Percentiles rank a stretch among this genome's conserved stretches.
These are phyloP conservation scores for Priceomyces haplophilus DNA, from an alignment of 805 yeast species.

Conservation along the genomic window DNA sequence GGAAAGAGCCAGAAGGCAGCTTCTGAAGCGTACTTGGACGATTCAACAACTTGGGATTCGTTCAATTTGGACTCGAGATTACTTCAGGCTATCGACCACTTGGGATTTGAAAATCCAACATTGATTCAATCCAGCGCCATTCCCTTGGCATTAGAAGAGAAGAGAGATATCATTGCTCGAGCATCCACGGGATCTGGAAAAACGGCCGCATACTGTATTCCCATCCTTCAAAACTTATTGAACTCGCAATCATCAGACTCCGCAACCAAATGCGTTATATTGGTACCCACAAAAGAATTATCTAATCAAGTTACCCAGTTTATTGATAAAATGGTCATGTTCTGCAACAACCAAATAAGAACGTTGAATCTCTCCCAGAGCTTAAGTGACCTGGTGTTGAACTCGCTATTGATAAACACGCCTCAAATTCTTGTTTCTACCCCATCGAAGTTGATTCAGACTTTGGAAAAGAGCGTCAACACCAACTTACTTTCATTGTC, in stretches of 20 bases:
- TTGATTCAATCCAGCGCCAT: conserved; percentile 88
- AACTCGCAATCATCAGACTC: conserved; percentile 31
- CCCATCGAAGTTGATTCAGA: conserved; percentile 68
- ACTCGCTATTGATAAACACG: conserved; percentile 62
- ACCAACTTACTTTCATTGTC: conserved; percentile 48
- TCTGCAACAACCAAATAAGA: conserved; percentile 64
- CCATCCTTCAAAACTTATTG: conserved; percentile 76
- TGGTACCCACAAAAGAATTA: conserved; percentile 92
- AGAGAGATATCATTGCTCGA: conserved; percentile 87
- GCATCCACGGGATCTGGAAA: conserved; percentile 97
- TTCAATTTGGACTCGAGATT: conserved; percentile 81
- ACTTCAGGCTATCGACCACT: conserved; percentile 74
- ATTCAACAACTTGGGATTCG: conserved; percentile 65
- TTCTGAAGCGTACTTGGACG: conserved; percentile 69
- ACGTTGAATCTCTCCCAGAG: conserved; percentile 65
- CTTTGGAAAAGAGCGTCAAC: conserved; percentile 47
- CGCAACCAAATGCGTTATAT: conserved; percentile 56
- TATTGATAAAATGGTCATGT: conserved; percentile 62
- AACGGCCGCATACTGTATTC: conserved; percentile 86
- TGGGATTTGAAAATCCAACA: conserved; percentile 85
- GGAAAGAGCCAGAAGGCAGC: conserved; percentile 28
- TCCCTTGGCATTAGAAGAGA: conserved; percentile 85
- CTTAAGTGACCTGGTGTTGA: conserved; percentile 66
- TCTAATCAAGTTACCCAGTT: conserved; percentile 80
- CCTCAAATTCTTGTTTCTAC: conserved; percentile 87